phyloP scores from a whole-genome alignment of 2,329 filamentous ascomycete genomes.

The Calonectria montana region DNA sequence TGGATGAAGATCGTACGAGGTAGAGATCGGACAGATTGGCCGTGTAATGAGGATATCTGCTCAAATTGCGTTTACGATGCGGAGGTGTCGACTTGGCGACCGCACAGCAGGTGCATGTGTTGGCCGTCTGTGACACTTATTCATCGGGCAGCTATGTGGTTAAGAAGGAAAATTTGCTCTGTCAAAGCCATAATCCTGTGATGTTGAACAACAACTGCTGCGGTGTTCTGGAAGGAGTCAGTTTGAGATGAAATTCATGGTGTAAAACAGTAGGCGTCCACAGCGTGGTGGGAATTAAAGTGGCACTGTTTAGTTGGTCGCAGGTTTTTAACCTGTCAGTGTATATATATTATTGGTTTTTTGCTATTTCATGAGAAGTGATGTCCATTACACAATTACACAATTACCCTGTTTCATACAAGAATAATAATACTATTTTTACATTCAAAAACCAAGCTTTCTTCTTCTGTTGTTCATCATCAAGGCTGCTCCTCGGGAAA shows the following conservation, averaged over 20 bases:
- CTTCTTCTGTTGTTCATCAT: background rate
- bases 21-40: background rate
- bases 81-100: background rate
- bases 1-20: background rate
- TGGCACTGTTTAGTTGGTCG: no score
- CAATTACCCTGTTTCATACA: background rate
- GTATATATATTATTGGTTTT: background rate
- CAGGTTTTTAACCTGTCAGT: background rate
- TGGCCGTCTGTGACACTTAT: background rate
- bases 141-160: background rate
- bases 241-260: no score
- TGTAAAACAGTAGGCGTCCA: no score
- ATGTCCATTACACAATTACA: background rate
- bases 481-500: slow-evolving; percentile 44
- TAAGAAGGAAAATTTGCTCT: background rate
- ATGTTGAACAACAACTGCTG: no score
- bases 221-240: no score
- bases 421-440: background rate
- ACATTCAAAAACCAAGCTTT: background rate
- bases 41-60: background rate
- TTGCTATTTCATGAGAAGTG: background rate
- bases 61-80: background rate
- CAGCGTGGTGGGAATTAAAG: no score
- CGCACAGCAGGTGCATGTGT: background rate
- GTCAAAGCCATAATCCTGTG: background rate